Conservation (phyloP, 2,329 filamentous ascomycete species). For the Talaromyces amestolkiae region DNA sequence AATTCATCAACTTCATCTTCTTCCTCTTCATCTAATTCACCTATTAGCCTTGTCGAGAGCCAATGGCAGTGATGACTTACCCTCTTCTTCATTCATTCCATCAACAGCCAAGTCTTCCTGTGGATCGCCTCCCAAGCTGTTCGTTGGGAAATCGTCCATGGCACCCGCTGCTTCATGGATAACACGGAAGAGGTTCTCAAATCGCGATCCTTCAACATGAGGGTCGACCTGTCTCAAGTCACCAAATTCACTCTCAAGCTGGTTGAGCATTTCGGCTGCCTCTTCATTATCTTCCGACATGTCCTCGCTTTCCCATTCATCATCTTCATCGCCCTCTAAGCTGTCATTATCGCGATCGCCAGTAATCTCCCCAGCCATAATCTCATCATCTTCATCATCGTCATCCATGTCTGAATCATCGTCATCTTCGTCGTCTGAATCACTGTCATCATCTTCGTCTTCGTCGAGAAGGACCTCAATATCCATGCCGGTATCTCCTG, state of each 20-base stretch:
- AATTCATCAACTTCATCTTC: slow-evolving; percentile 41
- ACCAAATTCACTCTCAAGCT: slow-evolving; percentile 43
- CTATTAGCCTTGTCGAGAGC: slow-evolving; percentile 42
- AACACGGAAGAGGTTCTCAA: slow-evolving; percentile 48
- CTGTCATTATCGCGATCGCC: slow-evolving; percentile 55
- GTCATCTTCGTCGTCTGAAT: slow-evolving; percentile 60
- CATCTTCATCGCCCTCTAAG: slow-evolving; percentile 47
- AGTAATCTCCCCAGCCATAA: slow-evolving; percentile 55
- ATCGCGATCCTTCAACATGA: slow-evolving; percentile 42
- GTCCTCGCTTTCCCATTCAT: slow-evolving; percentile 52
- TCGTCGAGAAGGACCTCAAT: slow-evolving; percentile 88
- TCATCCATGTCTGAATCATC: slow-evolving; percentile 61
- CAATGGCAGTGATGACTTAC: slow-evolving; percentile 32
- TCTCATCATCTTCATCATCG: slow-evolving; percentile 46
- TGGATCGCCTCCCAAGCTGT: slow-evolving; percentile 50
- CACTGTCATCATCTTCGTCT: slow-evolving; percentile 62
- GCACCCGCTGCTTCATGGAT: slow-evolving; percentile 43
- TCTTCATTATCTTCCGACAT: slow-evolving; percentile 48
- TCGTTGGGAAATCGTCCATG: slow-evolving; percentile 44
- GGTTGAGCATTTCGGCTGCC: slow-evolving; percentile 42
- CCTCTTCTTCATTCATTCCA: slow-evolving; percentile 59
- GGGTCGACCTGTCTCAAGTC: slow-evolving; percentile 41
- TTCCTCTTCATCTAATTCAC: slow-evolving; percentile 53
- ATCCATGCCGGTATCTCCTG: slow-evolving; percentile 62
- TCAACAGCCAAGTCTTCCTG: slow-evolving; percentile 51